Base-by-base conservation (phyloP, 1,284 basidiomycete species). In the Ganoderma sinense region DNA sequence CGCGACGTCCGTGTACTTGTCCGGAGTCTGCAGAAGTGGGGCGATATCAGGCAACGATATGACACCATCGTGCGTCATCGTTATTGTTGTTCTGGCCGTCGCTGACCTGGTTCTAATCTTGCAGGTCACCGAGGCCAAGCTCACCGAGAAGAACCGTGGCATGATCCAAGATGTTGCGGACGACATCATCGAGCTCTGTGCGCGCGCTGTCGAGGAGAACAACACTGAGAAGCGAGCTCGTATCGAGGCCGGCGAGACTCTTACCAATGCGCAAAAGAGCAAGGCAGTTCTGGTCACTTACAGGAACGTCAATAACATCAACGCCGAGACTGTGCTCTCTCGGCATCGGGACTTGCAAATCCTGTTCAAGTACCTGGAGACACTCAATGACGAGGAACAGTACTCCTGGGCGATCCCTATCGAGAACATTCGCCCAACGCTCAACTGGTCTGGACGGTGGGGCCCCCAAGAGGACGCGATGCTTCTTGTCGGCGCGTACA, bases 401-500 rank as follows among this genome's bases (percentile, higher is more conserved):
- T 92, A 94, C 80, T 86, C 87, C 70, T 99, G 97, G 94, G 79
- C 84, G 23, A 91, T 98, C 63, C 97, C 98, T 1, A 90, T 96
- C 70, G 97, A 98, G 67, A 95, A 94, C 79, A 93, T 98, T 73
- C 93, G 97, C 70, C 94, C 96, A 39, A 98, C 96, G 4, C 89
- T 96, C 71, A 97, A 97, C 78, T 99, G 97, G 97, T 95, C 94
- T 58, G 96, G 96, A 69, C 92, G 95, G 51, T 99, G 98, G 98
- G 91, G 90, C n/a, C 89, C 92, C 40, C 89, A 91, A 71, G 96
- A 99, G 73, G 98, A 99, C 80, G 92, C 97, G 2, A 95, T 96
- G 89, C 87, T 99, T 16, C 88, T 99, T 31, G 91, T 99, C 64
- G 98, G 98, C 39, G 95, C 98, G 23, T 99, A 89, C 87, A 80